A percentile compares a stretch with the other conserved stretches of the same genome.
Evolutionary conservation across 176 grass and related monocot genomes (phyloP).

Genomic region (Eleusine coracana): DNA sequence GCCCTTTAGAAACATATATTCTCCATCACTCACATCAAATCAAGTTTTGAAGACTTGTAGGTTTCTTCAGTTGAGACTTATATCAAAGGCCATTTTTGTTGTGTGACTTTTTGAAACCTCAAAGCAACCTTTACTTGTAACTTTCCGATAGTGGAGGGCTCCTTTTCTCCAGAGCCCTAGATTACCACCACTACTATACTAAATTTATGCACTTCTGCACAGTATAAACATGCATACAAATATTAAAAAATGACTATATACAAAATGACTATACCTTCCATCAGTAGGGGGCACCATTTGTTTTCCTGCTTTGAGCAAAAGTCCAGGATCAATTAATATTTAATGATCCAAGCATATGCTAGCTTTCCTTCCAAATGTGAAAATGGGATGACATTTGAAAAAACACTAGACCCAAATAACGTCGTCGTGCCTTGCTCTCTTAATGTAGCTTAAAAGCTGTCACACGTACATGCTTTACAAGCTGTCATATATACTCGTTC

Average conservation of each 20-base stretch:
- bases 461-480: no score
- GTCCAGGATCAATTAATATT: conserved; percentile 7
- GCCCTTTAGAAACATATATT: conserved; percentile 19
- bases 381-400: not conserved
- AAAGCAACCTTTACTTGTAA: conserved; percentile 1
- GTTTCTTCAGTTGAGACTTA: not conserved
- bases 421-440: not conserved
- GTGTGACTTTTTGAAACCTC: conserved; percentile 3
- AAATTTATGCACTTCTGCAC: conserved; percentile 24
- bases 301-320: not conserved
- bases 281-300: not conserved
- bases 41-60: not conserved
- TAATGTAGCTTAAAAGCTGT: not conserved
- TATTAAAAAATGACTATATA: conserved; percentile 23
- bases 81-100: conserved; percentile 2
- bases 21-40: conserved; percentile 7
- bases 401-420: not conserved
- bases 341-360: conserved; percentile 29
- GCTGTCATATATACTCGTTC: not conserved
- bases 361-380: not conserved
- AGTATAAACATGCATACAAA: conserved; percentile 46
- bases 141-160: conserved; percentile 46
- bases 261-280: not conserved
- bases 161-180: conserved; percentile 38
- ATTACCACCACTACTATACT: not conserved